Conservation (phyloP, 1,284 basidiomycete genomes). For the Fistulina hepatica region DNA sequence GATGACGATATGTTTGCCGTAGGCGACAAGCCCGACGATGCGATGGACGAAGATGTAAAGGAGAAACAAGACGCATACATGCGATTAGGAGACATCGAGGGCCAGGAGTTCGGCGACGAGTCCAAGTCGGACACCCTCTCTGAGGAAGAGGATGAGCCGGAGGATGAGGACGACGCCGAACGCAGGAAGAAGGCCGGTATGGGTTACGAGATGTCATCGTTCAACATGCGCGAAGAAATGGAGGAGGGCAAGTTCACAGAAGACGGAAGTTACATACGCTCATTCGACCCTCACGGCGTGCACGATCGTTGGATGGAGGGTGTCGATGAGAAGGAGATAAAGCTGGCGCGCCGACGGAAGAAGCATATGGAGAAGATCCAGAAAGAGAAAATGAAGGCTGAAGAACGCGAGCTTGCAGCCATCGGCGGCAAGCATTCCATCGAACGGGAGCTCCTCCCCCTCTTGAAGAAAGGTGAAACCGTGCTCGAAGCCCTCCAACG, state of each 20-base stretch:
- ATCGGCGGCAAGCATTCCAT: slow-evolving; percentile 58
- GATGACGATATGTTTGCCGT: slow-evolving; percentile 89
- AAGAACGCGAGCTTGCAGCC: slow-evolving; percentile 56
- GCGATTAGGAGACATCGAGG: slow-evolving; percentile 88
- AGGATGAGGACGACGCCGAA: slow-evolving; percentile 71
- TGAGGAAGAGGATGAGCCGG: slow-evolving; percentile 47
- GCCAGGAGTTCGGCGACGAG: slow-evolving; percentile 76
- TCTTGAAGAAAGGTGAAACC: slow-evolving; percentile 83
- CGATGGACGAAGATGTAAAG: slow-evolving; percentile 21
- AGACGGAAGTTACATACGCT: slow-evolving; percentile 81
- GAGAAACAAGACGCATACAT: slow-evolving; percentile 71
- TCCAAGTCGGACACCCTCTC: slow-evolving; percentile 33
- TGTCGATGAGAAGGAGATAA: slow-evolving; percentile 78
- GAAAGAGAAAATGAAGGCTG: slow-evolving; percentile 59
- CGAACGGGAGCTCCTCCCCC: slow-evolving; percentile 56
- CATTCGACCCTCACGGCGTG: slow-evolving; percentile 82
- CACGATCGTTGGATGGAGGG: slow-evolving; percentile 96
- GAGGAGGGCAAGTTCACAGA: slow-evolving; percentile 93
- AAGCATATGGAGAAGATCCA: slow-evolving; percentile 59
- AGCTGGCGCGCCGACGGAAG: slow-evolving; percentile 65
- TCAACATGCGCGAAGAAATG: slow-evolving; percentile 99
- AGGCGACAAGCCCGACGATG: slow-evolving; percentile 37
- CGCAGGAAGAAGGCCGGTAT: slow-evolving; percentile 73
- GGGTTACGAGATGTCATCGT: slow-evolving; percentile 89
- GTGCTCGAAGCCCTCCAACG: slow-evolving; percentile 86